phyloP scores from a whole-genome alignment of 495 filamentous ascomycete species.

The Lasiosphaeria hispida region DNA sequence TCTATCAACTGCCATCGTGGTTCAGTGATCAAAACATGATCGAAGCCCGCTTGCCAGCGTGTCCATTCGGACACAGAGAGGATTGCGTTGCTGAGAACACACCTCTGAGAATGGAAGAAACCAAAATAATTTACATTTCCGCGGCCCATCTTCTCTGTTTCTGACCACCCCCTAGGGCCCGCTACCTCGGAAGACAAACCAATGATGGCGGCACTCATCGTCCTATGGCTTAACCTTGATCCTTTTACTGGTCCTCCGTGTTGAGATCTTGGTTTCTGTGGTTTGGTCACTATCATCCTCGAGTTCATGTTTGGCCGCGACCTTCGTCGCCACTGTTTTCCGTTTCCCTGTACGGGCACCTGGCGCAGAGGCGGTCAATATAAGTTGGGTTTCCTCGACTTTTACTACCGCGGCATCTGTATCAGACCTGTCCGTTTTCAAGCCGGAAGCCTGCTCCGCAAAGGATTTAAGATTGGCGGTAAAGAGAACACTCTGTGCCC shows the following conservation, averaged over 20 bases:
- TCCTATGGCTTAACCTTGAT: slow-evolving; percentile 12
- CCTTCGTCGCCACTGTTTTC: slow-evolving; percentile 11
- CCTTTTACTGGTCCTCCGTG: slow-evolving; percentile 24
- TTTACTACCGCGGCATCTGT: slow-evolving; percentile 24
- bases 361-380: neutral
- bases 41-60: too few species aligned
- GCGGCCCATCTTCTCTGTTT: too few species aligned
- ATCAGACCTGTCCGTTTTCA: slow-evolving; percentile 30
- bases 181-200: too few species aligned
- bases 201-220: too few species aligned
- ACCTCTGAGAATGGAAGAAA: too few species aligned
- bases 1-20: too few species aligned
- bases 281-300: slow-evolving; percentile 18
- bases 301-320: neutral
- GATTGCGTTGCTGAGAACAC: too few species aligned
- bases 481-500: slow-evolving; percentile 97
- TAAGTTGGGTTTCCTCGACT: slow-evolving; percentile 1
- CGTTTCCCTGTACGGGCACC: slow-evolving; percentile 12
- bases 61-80: too few species aligned
- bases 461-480: slow-evolving; percentile 90
- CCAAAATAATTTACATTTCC: too few species aligned
- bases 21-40: too few species aligned
- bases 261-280: slow-evolving; percentile 17
- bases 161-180: too few species aligned
- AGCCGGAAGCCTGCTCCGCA: slow-evolving; percentile 56